These are phyloP conservation scores for Aspergillus fructus DNA, from an alignment of 2,329 filamentous ascomycete genomes.

Conservation along the genomic window DNA sequence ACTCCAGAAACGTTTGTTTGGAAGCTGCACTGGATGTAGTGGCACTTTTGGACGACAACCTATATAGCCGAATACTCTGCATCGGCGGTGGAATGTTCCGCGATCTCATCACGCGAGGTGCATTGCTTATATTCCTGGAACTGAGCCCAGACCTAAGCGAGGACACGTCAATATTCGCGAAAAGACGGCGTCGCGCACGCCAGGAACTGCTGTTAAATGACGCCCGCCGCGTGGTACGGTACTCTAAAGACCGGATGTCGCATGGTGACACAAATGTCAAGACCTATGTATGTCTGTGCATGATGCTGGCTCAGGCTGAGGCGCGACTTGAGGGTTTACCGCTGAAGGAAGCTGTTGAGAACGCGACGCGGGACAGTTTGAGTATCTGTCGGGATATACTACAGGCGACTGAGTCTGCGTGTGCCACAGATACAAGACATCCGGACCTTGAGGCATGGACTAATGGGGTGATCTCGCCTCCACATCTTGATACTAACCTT, in stretches of 20 bases:
- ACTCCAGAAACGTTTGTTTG: slow-evolving; percentile 27
- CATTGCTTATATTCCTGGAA: slow-evolving; percentile 22
- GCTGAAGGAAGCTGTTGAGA: slow-evolving; percentile 2
- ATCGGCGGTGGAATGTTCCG: slow-evolving; percentile 31
- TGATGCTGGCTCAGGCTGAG: slow-evolving; percentile 25
- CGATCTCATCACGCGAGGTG: slow-evolving; percentile 25
- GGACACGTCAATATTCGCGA: slow-evolving; percentile 13
- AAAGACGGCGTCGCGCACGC: slow-evolving; percentile 11
- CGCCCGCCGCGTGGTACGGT: slow-evolving; percentile 19
- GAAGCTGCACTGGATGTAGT: slow-evolving; percentile 27
- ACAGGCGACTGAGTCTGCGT: background rate
- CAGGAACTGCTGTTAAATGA: slow-evolving; percentile 18
- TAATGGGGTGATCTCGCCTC: background rate
- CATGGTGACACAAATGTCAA: slow-evolving; percentile 36
- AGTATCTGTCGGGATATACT: slow-evolving; percentile 4
- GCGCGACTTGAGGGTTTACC: slow-evolving; percentile 13
- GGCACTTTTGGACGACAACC: slow-evolving; percentile 23
- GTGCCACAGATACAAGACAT: background rate
- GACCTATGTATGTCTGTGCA: slow-evolving; percentile 27
- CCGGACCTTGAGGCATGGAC: background rate
- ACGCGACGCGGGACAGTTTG: slow-evolving; percentile 4
- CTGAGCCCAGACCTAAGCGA: slow-evolving; percentile 11
- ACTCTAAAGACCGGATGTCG: slow-evolving; percentile 25
- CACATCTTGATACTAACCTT: background rate
- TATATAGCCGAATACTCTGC: slow-evolving; percentile 24